Evolutionary conservation across 176 grass and related monocot species (phyloP).

Genomic region (Oryza coarctata): DNA sequence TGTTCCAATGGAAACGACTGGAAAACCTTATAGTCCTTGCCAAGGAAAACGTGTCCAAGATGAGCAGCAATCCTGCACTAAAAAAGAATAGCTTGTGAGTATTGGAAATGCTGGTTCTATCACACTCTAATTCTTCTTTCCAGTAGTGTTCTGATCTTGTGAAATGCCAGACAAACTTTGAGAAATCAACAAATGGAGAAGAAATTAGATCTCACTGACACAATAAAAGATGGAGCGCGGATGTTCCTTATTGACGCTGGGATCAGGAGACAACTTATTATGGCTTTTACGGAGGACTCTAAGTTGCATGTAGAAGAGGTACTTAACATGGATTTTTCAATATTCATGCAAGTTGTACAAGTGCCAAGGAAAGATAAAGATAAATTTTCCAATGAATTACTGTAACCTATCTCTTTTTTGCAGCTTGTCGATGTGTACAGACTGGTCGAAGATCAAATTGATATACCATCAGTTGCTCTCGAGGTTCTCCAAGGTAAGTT

Average conservation of each 20-base stretch:
- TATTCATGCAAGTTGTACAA: constrained; percentile 1
- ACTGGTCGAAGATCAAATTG: constrained; percentile 90
- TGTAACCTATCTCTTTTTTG: not conserved
- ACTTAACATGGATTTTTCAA: constrained; percentile 12
- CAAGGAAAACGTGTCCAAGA: constrained; percentile 94
- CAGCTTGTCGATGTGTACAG: constrained; percentile 94
- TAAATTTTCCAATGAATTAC: not conserved
- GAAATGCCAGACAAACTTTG: constrained; percentile 55
- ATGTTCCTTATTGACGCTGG: constrained; percentile 92
- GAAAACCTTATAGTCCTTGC: constrained; percentile 99
- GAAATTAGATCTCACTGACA: constrained; percentile 90
- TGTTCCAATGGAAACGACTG: constrained; percentile 96
- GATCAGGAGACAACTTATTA: constrained; percentile 85
- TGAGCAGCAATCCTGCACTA: constrained; percentile 84
- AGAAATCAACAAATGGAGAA: constrained; percentile 49
- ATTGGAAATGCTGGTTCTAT: constrained; percentile 5
- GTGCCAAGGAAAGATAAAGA: not conserved
- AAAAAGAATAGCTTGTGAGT: constrained; percentile 64
- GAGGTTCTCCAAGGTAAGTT: constrained; percentile 81
- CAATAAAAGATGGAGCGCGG: constrained; percentile 96
- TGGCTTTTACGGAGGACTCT: constrained; percentile 96
- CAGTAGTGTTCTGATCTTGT: constrained; percentile 16
- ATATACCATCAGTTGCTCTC: constrained; percentile 79
- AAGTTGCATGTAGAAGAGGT: constrained; percentile 97
- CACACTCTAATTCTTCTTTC: constrained; percentile 17